Percentiles rank a stretch among this genome's conserved stretches.
Evolutionary conservation across 768 basidiomycete species (phyloP).

Genomic region (Lactarius indigo): DNA sequence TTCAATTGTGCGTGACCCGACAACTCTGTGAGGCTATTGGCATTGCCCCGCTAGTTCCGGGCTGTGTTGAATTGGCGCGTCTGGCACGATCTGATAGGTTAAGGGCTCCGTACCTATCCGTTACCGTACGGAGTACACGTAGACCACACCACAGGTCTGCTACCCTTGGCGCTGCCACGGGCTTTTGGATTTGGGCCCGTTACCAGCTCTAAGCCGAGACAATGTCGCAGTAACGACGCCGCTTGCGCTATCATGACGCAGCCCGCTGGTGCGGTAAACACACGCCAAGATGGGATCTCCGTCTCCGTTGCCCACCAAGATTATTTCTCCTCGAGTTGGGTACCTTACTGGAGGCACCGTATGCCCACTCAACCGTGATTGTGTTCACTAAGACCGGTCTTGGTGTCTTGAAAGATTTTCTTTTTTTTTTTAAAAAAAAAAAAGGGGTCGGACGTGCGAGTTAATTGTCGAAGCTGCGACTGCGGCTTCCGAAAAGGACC

Average conservation of each 20-base stretch:
- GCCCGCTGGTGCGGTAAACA: background rate
- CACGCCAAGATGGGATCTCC: background rate
- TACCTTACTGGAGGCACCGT: too few relatives aligned
- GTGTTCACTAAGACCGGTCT: too few relatives aligned
- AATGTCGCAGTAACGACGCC: background rate
- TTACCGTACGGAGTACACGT: background rate
- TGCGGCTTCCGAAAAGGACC: background rate
- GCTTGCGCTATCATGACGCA: background rate
- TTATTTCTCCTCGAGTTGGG: too few relatives aligned
- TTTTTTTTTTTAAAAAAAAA: too few relatives aligned
- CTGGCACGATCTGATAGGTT: too few relatives aligned
- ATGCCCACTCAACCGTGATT: too few relatives aligned
- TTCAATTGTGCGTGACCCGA: background rate
- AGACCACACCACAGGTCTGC: background rate
- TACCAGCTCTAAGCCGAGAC: background rate
- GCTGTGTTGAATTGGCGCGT: too few relatives aligned
- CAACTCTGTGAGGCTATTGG: background rate
- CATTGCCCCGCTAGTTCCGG: background rate
- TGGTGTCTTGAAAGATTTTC: too few relatives aligned
- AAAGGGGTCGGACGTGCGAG: background rate
- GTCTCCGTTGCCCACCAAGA: background rate
- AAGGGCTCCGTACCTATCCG: background rate
- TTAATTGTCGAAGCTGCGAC: background rate
- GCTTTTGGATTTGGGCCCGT: background rate
- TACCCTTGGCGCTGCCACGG: background rate